A percentile compares a stretch with the other conserved stretches of the same genome.
Conservation (phyloP, 768 basidiomycete genomes). For the Boletus rufocinnamomeus region DNA sequence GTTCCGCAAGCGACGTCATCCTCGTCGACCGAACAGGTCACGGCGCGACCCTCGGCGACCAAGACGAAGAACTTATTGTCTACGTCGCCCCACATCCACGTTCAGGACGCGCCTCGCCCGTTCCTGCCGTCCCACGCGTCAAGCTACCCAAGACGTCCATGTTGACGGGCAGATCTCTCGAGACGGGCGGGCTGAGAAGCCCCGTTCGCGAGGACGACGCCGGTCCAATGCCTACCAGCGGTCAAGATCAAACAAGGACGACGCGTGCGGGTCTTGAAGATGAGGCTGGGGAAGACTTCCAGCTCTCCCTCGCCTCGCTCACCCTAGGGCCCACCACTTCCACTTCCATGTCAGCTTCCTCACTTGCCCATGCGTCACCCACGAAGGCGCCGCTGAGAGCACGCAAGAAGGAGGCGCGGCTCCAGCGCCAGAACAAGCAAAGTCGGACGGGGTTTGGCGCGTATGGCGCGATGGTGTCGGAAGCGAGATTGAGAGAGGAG, state of each 20-base stretch:
- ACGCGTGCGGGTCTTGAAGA: not conserved
- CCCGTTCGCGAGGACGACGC: slow-evolving; percentile 15
- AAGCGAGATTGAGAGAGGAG: slow-evolving; percentile 47
- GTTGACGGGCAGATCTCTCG: slow-evolving; percentile 22
- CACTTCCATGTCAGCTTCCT: not conserved
- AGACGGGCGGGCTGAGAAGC: not conserved
- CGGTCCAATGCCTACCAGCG: not conserved
- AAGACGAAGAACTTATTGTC: slow-evolving; percentile 59
- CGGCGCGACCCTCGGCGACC: slow-evolving; percentile 21
- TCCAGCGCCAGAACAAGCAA: slow-evolving; percentile 12
- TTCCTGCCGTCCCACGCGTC: slow-evolving; percentile 14
- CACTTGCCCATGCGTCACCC: slow-evolving; percentile 24
- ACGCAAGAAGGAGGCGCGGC: slow-evolving; percentile 18
- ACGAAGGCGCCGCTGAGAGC: slow-evolving; percentile 11
- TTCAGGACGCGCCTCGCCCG: slow-evolving; percentile 16
- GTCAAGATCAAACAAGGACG: too few species aligned
- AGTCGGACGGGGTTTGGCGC: slow-evolving; percentile 42
- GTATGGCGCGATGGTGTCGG: slow-evolving; percentile 56
- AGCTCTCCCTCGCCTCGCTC: slow-evolving; percentile 32
- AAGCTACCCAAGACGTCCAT: slow-evolving; percentile 27
- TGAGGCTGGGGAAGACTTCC: slow-evolving; percentile 6
- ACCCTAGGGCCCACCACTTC: slow-evolving; percentile 12
- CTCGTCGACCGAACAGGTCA: slow-evolving; percentile 24
- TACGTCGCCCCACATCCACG: slow-evolving; percentile 78
- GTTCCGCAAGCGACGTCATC: slow-evolving; percentile 25